Base-by-base conservation (phyloP, 192 early-diverging fungal species). In the Backusella luteola region DNA sequence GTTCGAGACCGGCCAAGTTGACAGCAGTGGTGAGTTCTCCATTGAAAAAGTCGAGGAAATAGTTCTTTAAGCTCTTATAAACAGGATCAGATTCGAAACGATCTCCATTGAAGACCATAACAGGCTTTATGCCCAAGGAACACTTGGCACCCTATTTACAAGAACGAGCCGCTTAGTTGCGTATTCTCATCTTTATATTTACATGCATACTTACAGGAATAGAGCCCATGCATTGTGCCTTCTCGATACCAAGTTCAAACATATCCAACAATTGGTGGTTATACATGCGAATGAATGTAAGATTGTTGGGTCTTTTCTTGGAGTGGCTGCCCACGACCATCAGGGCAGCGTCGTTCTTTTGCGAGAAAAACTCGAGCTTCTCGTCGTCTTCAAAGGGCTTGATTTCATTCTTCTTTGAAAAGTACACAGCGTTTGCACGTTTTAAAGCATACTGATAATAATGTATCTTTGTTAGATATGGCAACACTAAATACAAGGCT, bases 271-370 rank as follows among this genome's bases (percentile, higher is more conserved):
- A 81, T 79, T 96, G 93, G 83, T 96, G 88, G 80, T 99, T 92
- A 86, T 97, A 99, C 85, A 91, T 96, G 34, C 98, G 90, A 9
- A 92, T 91, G 73, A 99, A 90, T 2, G 92, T 89, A 74, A 99
- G 84, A 82, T 97, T 98, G 80, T 98, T 91, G 23, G 98, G 97
- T 72, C 97, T 87, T 84, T 99, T 99, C 85, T 99, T 99, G 73
- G 91, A 93, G 84, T 98, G 97, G 44, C 89, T 91, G 66, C 94
- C 97, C 29, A 98, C 83, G 46, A 96, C 91, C 75, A 98, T 92
- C 26, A 98, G 86, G 1, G 96, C 93, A 71, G 93, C 87, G 86
- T 99, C 97, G 83, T 98, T 98, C 86, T 98, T 99, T 80, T 91
- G 89, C n/a, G 93, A 91, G 74, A 98, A 94, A 73, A 98, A 98